phyloP scores from a whole-genome alignment of 2,329 filamentous ascomycete genomes.

The Neonectria ditissima region DNA sequence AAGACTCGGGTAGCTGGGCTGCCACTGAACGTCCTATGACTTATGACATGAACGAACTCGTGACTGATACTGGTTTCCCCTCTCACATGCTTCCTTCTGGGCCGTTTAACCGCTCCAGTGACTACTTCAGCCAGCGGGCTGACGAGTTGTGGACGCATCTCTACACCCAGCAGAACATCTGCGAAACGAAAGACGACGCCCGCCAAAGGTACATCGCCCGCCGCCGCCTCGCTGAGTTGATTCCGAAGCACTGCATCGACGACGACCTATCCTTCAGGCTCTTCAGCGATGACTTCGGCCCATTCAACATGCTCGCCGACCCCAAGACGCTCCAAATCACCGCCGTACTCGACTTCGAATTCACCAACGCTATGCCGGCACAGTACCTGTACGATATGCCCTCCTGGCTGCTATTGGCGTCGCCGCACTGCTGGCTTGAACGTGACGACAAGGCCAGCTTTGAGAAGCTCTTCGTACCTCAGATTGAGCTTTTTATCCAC shows the following conservation, averaged over 20 bases:
- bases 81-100: neutral
- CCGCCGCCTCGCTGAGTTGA: neutral
- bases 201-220: neutral
- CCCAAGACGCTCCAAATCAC: too few relatives aligned
- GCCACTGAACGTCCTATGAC: conserved; percentile 50
- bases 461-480: conserved; percentile 5
- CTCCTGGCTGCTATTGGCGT: too few relatives aligned
- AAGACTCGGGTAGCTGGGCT: conserved; percentile 42
- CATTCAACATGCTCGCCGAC: too few relatives aligned
- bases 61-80: conserved; percentile 24
- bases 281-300: neutral
- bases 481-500: conserved; percentile 11
- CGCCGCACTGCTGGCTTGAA: conserved; percentile 10
- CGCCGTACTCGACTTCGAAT: too few relatives aligned
- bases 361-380: too few relatives aligned
- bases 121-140: neutral
- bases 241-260: neutral
- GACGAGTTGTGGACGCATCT: neutral
- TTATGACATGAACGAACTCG: conserved; percentile 55
- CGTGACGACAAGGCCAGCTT: conserved; percentile 5
- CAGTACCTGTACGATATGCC: too few relatives aligned
- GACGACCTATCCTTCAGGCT: neutral
- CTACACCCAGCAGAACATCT: neutral
- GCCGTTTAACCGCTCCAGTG: neutral
- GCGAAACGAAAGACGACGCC: neutral